Evolutionary conservation across 306 rosid species (phyloP), one percentile per base, ranked within the genome.

Genomic region (Quercus wislizeni): DNA sequence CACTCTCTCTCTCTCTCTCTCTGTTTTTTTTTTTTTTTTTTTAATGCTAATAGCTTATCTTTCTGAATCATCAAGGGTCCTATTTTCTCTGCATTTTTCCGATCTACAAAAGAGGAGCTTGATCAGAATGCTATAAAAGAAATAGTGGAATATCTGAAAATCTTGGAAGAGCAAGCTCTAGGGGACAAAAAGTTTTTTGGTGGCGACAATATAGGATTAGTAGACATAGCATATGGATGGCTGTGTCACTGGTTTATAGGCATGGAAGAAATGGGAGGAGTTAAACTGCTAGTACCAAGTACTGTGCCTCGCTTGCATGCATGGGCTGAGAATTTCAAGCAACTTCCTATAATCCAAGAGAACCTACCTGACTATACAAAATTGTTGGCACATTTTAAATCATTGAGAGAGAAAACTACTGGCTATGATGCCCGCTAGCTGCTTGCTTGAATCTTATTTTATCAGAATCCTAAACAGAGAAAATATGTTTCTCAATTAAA

Each of bases 201-300:
- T 17, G 86, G 86, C 54, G 73, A 78, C 27, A 49, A 51, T 18
- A 74, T 83, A 51, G 80, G 80, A 51, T 74, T 83, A 18, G 31
- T 71, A 67, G 86, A 83, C 80, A 58, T 70, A 17, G 75, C 80
- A 14, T 35, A 74, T 35, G 86, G 83, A 30, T 12, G 59, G 41
- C 3, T 74, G 8, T 57, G 69, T 41, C 74, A 21, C 35, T 79
- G 83, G 83, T n/a, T 83, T 6, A 74, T 55, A 55, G 63, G 28
- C 57, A 2, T 27, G 14, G 78, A 75, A 75, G 83, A 83, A 4
- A 46, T 51, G 41, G 9, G 28, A n/a, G 79, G 69, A 18, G 68
- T 78, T 6, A 68, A 74, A 71, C n/a, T 78, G 17, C 13, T 83
- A 30, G 80, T 58, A 57, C 59, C 67, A 11, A 35, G 78, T 0